Evolutionary conservation across 192 early-diverging fungal genomes (phyloP), one percentile per base, ranked within the genome.

Genomic region (Coemansia guatemalensis): DNA sequence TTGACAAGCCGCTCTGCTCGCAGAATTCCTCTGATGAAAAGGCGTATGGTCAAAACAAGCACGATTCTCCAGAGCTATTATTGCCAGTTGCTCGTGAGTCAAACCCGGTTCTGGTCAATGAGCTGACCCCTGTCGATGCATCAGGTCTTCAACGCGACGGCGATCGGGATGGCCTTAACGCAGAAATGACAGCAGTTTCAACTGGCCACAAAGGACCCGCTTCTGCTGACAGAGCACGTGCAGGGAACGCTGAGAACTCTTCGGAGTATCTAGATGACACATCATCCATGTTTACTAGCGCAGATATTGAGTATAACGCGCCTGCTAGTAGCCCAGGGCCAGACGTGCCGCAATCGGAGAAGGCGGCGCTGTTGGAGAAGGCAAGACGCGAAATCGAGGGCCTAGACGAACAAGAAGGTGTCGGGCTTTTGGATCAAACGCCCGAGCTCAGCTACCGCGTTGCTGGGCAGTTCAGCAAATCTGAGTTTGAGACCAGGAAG

Each of bases 361-460:
- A 68, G 56, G 75, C 75, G 20, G 75, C 62, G 30, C 62, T 72
- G 39, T 52, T 78, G 29, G 75, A 65, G 21, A 64, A 64, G 44
- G 75, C 69, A 23, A 62, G 63, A 20, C 75, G 69, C 39, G 75
- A 78, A 53, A 78, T 78, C 32, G 75, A 78, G 26, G 65, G 65
- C 17, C 48, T 78, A 18, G 75, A 78, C 21, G 75, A 68, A 66
- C 75, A 78, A 20, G 75, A 58, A 27, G 75, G 75, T 24, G 75
- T 78, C 2, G 75, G 75, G n/a, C 75, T 78, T 47, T 58, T 78
- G 17, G 75, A 78, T 56, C 75, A 72, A 57, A 78, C 75, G 4
- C 75, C 75, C 1, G 75, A 78, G 58, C 64, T 78, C 52, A 72
- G 63, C 66, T 78, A 78, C 56, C 75, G 75, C 48, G 59, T 61